Base-by-base conservation (phyloP, 1,139 yeast species). In the Yamadazyma aaseri region DNA sequence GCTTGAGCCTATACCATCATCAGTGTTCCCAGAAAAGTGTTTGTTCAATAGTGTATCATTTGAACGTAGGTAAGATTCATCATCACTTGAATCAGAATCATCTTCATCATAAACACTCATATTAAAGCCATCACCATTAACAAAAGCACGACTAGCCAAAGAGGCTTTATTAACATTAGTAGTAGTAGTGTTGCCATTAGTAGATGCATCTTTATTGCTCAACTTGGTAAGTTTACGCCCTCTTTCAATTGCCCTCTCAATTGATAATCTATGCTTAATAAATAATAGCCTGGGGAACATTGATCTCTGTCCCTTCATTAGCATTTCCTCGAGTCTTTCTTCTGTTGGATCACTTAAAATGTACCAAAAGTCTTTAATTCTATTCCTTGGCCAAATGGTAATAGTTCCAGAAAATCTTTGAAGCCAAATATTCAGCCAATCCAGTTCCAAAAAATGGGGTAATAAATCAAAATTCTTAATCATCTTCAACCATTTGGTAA, bases 401-500 rank as follows among this genome's bases (percentile, higher is more conserved):
- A 85, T 79, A 0, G 85, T 69, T 2, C 95, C 95, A 27, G 82
- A 76, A 49, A 85, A 85, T 39, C 73, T 66, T 57, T 85, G 95
- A 24, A 85, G 60, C 74, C 86, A 85, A 28, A 85, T 70, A 49
- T 77, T 79, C 50, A 85, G 81, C 92, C 92, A 85, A 56, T 85
- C 94, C 53, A 81, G 89, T 47, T 82, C 84, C 59, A 80, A 58
- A 30, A 83, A 56, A 43, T 76, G 76, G 2, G 95, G 95, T 30
- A 83, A 61, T 24, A 85, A 60, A 44, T 83, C 87, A 33, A 85
- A 65, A 12, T 79, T 71, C 36, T 79, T 78, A 30, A 82, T 70
- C 41, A 85, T 68, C 45, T 80, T 79, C 28, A 85, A 56, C 90
- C 94, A 85, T 54, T 85, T 85, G 18, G 74, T 71, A 40, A 84